A percentile compares a stretch with the other conserved stretches of the same genome.
Evolutionary conservation across 129 eudicot genomes (phyloP).

Genomic region (Artemisia tridentata): DNA sequence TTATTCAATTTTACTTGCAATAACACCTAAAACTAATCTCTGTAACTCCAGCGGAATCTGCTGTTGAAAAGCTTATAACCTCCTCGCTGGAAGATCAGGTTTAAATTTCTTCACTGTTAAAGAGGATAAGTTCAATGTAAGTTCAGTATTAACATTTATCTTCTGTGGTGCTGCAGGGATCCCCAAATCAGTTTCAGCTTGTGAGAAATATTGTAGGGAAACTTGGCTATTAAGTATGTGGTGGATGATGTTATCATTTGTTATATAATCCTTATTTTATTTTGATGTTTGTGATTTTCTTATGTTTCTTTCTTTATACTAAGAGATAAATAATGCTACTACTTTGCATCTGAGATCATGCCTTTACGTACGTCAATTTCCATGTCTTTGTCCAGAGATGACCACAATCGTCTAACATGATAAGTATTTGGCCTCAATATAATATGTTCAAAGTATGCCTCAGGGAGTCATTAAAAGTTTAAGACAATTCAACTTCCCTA

Average conservation of each 20-base stretch:
- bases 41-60: conserved; percentile 54
- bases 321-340: not conserved
- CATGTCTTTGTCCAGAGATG: not conserved
- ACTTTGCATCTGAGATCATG: conserved; percentile 1
- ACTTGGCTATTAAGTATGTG: conserved; percentile 65
- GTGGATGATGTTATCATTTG: conserved; percentile 17
- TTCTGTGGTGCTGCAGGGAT: conserved; percentile 47
- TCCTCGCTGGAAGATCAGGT: conserved; percentile 57
- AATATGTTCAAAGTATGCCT: not conserved
- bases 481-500: not conserved
- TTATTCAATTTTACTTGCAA: not conserved
- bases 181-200: conserved; percentile 60
- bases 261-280: conserved; percentile 11
- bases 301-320: conserved; percentile 2
- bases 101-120: conserved; percentile 24
- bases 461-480: not conserved
- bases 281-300: not conserved
- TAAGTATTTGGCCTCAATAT: not conserved
- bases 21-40: conserved; percentile 6
- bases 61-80: conserved; percentile 66
- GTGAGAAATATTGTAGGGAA: conserved; percentile 42
- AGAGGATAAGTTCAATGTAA: conserved; percentile 1
- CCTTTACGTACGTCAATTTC: not conserved
- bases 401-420: not conserved
- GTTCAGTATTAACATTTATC: conserved; percentile 17